Percentiles rank a stretch among this genome's conserved stretches.
Conservation (phyloP, 2,329 filamentous ascomycete genomes). For the Colletotrichum cordylinicola region DNA sequence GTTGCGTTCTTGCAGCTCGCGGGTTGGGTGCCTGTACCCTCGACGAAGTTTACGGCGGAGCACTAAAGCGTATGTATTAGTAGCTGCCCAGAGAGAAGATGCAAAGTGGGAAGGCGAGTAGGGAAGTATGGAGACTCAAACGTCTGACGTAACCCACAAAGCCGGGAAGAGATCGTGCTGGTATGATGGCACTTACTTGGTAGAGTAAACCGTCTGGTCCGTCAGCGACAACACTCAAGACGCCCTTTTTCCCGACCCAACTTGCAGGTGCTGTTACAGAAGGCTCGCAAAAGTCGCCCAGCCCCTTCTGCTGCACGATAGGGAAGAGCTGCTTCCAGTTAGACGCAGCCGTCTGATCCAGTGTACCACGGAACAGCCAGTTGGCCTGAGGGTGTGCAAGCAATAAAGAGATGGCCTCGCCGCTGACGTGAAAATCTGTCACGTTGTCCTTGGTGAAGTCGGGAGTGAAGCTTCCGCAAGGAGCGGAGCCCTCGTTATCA, state of each 20-base stretch:
- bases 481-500: constrained; percentile 35
- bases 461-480: constrained; percentile 46
- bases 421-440: constrained; percentile 61
- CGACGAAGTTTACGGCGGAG: constrained; percentile 57
- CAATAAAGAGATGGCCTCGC: constrained; percentile 54
- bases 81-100: not conserved
- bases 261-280: constrained; percentile 50
- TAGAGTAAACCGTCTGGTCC: constrained; percentile 62
- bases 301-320: constrained; percentile 57
- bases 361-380: constrained; percentile 64
- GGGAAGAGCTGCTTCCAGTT: constrained; percentile 62
- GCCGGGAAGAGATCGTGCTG: constrained; percentile 46
- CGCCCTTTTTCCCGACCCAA: constrained; percentile 60
- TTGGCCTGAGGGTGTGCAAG: constrained; percentile 56
- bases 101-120: not conserved
- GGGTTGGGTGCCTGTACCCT: constrained; percentile 35
- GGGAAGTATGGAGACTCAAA: not conserved
- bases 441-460: constrained; percentile 44
- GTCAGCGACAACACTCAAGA: constrained; percentile 56
- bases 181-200: constrained; percentile 46
- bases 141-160: not conserved
- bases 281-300: constrained; percentile 59
- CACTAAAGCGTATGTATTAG: not conserved
- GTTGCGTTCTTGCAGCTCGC: constrained; percentile 41
- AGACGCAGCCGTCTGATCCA: constrained; percentile 49